Evolutionary conservation across 768 basidiomycete species (phyloP).

Genomic region (Tylopilus sp.): DNA sequence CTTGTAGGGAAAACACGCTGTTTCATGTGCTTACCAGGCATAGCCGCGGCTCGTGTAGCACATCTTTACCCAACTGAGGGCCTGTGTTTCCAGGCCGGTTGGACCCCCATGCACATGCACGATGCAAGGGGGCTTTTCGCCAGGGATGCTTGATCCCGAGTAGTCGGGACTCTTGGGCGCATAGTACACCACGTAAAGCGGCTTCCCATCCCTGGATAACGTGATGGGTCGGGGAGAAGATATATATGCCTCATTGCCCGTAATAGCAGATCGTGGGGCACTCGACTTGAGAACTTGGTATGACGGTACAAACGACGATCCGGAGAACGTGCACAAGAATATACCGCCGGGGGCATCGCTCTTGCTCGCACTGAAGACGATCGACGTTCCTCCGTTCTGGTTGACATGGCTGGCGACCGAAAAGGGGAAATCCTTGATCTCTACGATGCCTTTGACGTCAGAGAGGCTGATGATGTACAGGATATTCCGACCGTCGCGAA

Average conservation of each 20-base stretch:
- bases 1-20: no score
- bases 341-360: slow-evolving; percentile 30
- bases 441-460: slow-evolving; percentile 21
- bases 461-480: slow-evolving; percentile 33
- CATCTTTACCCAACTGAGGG: slow-evolving; percentile 50
- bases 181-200: slow-evolving; percentile 63
- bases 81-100: slow-evolving; percentile 45
- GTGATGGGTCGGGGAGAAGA: slow-evolving; percentile 49
- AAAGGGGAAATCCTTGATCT: slow-evolving; percentile 34
- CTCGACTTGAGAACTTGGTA: slow-evolving; percentile 24
- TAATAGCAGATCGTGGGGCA: slow-evolving; percentile 14
- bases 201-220: slow-evolving; percentile 34
- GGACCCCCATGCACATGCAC: slow-evolving; percentile 73
- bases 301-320: slow-evolving; percentile 20
- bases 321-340: slow-evolving; percentile 28
- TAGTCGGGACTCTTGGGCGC: slow-evolving; percentile 65
- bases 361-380: slow-evolving; percentile 35
- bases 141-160: slow-evolving; percentile 39
- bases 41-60: slow-evolving; percentile 71
- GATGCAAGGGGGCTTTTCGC: slow-evolving; percentile 66
- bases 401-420: slow-evolving; percentile 26
- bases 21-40: slow-evolving; percentile 49
- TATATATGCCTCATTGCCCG: slow-evolving; percentile 30
- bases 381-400: slow-evolving; percentile 16
- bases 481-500: slow-evolving; percentile 32